Evolutionary conservation across 768 basidiomycete species (phyloP).

Genomic region (Grammothele lineata): DNA sequence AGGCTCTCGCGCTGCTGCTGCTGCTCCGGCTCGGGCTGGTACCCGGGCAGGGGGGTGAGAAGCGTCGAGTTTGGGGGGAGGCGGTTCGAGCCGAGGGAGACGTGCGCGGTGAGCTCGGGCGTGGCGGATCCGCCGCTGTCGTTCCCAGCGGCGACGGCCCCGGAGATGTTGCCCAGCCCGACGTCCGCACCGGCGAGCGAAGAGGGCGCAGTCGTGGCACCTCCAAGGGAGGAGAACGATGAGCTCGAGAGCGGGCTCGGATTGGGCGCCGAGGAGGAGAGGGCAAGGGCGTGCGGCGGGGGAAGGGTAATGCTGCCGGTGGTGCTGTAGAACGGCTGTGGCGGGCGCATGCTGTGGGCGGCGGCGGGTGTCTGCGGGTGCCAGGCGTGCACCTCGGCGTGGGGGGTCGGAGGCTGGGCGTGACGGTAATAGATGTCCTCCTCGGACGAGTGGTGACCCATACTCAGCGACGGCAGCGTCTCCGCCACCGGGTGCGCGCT

Average conservation of each 20-base stretch:
- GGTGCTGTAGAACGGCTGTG: slow-evolving; percentile 8
- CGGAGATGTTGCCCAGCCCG: not conserved
- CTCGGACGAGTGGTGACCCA: slow-evolving; percentile 9
- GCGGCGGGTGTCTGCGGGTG: not conserved
- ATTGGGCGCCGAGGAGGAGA: slow-evolving; percentile 15
- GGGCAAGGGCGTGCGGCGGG: slow-evolving; percentile 11
- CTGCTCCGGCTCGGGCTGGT: slow-evolving; percentile 33
- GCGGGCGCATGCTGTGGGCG: slow-evolving; percentile 5
- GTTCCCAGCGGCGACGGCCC: not conserved
- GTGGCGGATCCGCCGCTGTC: slow-evolving; percentile 8
- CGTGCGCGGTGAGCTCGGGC: slow-evolving; percentile 18
- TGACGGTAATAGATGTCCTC: slow-evolving; percentile 18
- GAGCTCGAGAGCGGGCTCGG: slow-evolving; percentile 11
- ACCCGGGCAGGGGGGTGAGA: slow-evolving; percentile 65
- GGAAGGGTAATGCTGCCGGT: slow-evolving; percentile 10
- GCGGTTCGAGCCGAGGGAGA: slow-evolving; percentile 52
- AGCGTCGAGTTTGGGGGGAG: slow-evolving; percentile 49
- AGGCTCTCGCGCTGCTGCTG: slow-evolving; percentile 6
- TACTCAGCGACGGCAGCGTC: slow-evolving; percentile 4
- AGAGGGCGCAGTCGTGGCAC: not conserved
- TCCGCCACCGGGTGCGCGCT: slow-evolving; percentile 1
- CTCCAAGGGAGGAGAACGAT: slow-evolving; percentile 5
- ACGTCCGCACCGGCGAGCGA: slow-evolving; percentile 1
- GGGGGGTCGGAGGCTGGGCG: not conserved
- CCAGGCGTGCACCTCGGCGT: not conserved